A percentile compares a stretch with the other conserved stretches of the same genome.
phyloP scores from a whole-genome alignment of 768 basidiomycete genomes.

The Tylopilus felleus region DNA sequence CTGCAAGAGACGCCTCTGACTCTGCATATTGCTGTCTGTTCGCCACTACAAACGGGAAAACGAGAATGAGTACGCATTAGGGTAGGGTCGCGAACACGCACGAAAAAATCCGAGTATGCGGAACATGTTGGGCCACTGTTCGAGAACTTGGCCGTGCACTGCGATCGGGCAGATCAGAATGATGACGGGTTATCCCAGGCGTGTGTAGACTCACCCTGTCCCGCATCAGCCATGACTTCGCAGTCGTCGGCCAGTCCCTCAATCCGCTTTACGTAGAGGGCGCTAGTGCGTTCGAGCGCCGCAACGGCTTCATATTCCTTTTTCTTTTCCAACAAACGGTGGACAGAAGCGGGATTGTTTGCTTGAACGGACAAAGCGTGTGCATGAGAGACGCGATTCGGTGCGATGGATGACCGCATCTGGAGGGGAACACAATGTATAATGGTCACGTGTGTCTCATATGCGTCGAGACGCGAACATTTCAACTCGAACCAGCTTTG shows the following conservation, averaged over 20 bases:
- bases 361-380: slow-evolving; percentile 35
- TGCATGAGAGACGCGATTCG: slow-evolving; percentile 49
- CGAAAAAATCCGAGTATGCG: slow-evolving; percentile 67
- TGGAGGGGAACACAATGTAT: neutral
- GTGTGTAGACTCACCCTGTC: slow-evolving; percentile 45
- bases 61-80: neutral
- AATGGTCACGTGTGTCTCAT: neutral
- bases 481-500: neutral
- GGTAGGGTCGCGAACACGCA: slow-evolving; percentile 34
- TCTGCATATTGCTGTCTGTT: slow-evolving; percentile 37
- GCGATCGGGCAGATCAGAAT: neutral
- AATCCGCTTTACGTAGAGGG: slow-evolving; percentile 63
- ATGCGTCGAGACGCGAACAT: slow-evolving; percentile 12
- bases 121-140: slow-evolving; percentile 84
- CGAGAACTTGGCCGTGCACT: slow-evolving; percentile 77
- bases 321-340: slow-evolving; percentile 71
- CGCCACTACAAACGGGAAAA: slow-evolving; percentile 41
- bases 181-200: too few relatives aligned
- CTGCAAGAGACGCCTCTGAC: slow-evolving; percentile 20
- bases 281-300: slow-evolving; percentile 64
- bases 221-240: slow-evolving; percentile 75
- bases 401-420: slow-evolving; percentile 23
- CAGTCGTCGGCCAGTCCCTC: slow-evolving; percentile 69
- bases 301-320: slow-evolving; percentile 76
- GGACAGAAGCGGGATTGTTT: slow-evolving; percentile 45